Base-by-base conservation (phyloP, 495 filamentous ascomycete species). In the Podospora pseudopauciseta region DNA sequence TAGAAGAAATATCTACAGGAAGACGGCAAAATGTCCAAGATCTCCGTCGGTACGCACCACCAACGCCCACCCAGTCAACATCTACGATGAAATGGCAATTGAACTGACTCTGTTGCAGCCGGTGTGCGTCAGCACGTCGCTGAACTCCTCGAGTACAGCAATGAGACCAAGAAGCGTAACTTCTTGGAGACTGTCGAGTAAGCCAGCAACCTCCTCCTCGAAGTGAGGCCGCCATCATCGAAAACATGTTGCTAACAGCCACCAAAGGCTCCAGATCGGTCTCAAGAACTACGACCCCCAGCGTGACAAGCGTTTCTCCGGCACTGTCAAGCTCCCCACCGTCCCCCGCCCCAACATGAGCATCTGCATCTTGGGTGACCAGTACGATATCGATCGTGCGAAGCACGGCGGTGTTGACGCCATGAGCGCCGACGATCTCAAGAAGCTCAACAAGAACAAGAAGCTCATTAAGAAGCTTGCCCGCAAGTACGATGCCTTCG, bases 361-460 rank as follows among this genome's bases (percentile, higher is more conserved):
- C 85, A 88, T 98, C 85, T 97, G 94, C 86, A 89, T 98, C 79
- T 88, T 99, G 73, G 95, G 95, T 89, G 95, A 99, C 88, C 95
- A 99, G 88, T 93, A 97, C 87, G 95, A 99, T 89, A 96, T 99
- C 78, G 95, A 99, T 80, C 92, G 95, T 85, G 94, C 95, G 70
- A 99, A 99, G 89, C 95, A 99, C 85, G 91, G 92, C 76, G 92
- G 92, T 76, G 87, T 97, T 73, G 95, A 99, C 74, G 93, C 94
- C 83, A 98, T 98, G 94, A 95, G 91, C 78, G 83, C 91, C 70
- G 95, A 99, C 76, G 95, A 99, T 83, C 84, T 99, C 82, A 98
- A 98, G 91, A 99, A 99, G 90, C 91, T 99, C 72, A 99, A 99
- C 89, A 99, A 98, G 91, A 99, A 99, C 91, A 99, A 99, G 90